Percentiles rank a stretch among this genome's conserved stretches.
phyloP scores from a whole-genome alignment of 2,329 filamentous ascomycete species.

The Cordyceps javanica region DNA sequence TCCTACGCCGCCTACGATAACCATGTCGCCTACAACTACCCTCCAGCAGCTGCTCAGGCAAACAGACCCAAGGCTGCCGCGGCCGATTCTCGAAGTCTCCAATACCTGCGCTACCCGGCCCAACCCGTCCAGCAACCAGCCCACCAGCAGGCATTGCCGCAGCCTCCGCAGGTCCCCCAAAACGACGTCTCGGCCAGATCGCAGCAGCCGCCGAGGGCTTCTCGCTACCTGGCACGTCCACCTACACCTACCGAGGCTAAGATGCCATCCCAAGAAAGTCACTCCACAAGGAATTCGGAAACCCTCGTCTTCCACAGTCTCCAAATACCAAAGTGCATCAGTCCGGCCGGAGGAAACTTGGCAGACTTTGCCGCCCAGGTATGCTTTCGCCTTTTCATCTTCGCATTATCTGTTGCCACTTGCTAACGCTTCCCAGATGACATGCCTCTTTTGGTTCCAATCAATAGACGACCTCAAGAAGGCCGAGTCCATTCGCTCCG shows the following conservation, averaged over 20 bases:
- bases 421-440: slow-evolving; percentile 54
- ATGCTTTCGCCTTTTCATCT: slow-evolving; percentile 21
- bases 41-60: slow-evolving; percentile 28
- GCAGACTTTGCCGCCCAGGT: slow-evolving; percentile 82
- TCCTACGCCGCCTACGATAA: slow-evolving; percentile 41
- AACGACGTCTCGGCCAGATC: slow-evolving; percentile 11
- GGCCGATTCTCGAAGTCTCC: slow-evolving; percentile 28
- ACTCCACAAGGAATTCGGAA: slow-evolving; percentile 33
- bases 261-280: slow-evolving; percentile 15
- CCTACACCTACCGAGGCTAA: slow-evolving; percentile 31
- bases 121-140: slow-evolving; percentile 19
- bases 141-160: slow-evolving; percentile 11
- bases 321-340: slow-evolving; percentile 70
- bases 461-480: slow-evolving; percentile 70
- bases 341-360: slow-evolving; percentile 66
- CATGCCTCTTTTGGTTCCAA: slow-evolving; percentile 97
- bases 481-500: slow-evolving; percentile 56
- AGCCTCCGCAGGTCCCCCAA: slow-evolving; percentile 14
- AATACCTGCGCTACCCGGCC: slow-evolving; percentile 26
- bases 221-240: slow-evolving; percentile 27
- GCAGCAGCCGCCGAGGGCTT: background rate
- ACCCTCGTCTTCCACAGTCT: slow-evolving; percentile 53
- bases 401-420: background rate
- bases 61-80: slow-evolving; percentile 25
- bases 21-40: slow-evolving; percentile 37